A percentile compares a stretch with the other conserved stretches of the same genome.
These are phyloP conservation scores for Blakeslea trispora DNA, from an alignment of 371 early-diverging fungal genomes.

Conservation along the genomic window DNA sequence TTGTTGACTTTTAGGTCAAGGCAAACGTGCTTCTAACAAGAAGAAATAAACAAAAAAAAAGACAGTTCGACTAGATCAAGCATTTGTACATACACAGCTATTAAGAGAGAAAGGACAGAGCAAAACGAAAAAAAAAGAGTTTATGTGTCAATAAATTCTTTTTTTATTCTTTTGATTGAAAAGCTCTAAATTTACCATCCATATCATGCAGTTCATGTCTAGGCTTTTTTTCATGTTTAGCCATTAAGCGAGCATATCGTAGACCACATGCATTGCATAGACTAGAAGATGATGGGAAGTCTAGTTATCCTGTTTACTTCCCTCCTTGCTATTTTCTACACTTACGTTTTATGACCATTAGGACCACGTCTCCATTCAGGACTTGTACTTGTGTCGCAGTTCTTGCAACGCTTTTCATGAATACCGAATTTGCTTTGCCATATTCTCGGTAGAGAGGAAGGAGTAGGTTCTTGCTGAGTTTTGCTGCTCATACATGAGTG, in stretches of 20 bases:
- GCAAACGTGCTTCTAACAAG: constrained; percentile 65
- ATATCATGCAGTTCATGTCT: not conserved
- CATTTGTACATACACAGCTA: constrained; percentile 8
- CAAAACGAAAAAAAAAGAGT: constrained; percentile 1
- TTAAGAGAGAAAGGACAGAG: too few relatives aligned
- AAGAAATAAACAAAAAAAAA: constrained; percentile 47
- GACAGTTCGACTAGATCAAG: not conserved
- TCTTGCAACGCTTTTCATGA: constrained; percentile 24
- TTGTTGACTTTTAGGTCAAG: constrained; percentile 50
- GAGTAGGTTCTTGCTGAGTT: too few relatives aligned
- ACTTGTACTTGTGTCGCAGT: constrained; percentile 29
- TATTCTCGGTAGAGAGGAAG: constrained; percentile 11
- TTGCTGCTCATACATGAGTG: too few relatives aligned
- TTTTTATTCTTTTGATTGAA: too few relatives aligned
- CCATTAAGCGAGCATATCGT: constrained; percentile 70
- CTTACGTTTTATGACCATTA: constrained; percentile 74
- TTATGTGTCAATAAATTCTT: not conserved
- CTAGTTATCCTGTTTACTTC: too few relatives aligned
- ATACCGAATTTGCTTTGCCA: constrained; percentile 16
- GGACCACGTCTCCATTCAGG: constrained; percentile 77
- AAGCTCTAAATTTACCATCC: not conserved
- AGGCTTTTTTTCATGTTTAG: constrained; percentile 38
- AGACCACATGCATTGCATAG: constrained; percentile 82
- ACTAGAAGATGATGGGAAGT: constrained; percentile 28
- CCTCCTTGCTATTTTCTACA: constrained; percentile 2